Evolutionary conservation across 2,329 filamentous ascomycete species (phyloP), one percentile per base, ranked within the genome.

Genomic region (Huntiella bhutanensis): DNA sequence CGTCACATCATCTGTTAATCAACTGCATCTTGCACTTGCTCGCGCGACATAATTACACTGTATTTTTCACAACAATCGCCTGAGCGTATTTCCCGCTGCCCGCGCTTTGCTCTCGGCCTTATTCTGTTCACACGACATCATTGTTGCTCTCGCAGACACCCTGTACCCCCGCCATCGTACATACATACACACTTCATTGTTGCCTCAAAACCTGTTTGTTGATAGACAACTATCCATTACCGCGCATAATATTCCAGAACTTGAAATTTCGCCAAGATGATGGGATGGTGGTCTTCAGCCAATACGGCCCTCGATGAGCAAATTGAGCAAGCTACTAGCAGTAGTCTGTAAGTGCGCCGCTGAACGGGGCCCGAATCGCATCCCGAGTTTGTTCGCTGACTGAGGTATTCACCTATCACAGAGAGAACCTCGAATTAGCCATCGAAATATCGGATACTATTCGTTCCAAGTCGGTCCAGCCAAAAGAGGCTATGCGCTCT

Each of bases 361-460:
- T 39, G 15, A 35, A 12, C 22, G 35, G 17, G 17, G 16, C 8
- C 33, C 12, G 34, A 32, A 4, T 13, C 7, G n/a, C 16, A 22
- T 6, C 6, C 32, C 13, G 8, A n/a, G 16, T 55, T 60, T 51
- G 60, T 51, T 22, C 32, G 37, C n/a, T 40, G 19, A 43, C 40
- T 16, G 5, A 16, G 17, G 32, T 22, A 13, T n/a, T n/a, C 42
- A 13, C 12, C 15, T 10, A 39, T 16, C 33, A 13, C 56, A 92
- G 85, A 54, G 87, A 98, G 65, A 88, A 98, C 59, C 96, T 98
- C 60, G 82, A 91, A 36, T 75, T 95, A 55, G 96, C 96, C 61
- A 78, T 98, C 58, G 91, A 98, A 64, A 96, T 98, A 56, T 95
- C 88, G 61, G 91, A 98, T 66, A 70, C 93, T 55, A 95, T 98